These are phyloP conservation scores for Stephania japonica DNA, from an alignment of 164 flowering plant species.

Conservation along the genomic window DNA sequence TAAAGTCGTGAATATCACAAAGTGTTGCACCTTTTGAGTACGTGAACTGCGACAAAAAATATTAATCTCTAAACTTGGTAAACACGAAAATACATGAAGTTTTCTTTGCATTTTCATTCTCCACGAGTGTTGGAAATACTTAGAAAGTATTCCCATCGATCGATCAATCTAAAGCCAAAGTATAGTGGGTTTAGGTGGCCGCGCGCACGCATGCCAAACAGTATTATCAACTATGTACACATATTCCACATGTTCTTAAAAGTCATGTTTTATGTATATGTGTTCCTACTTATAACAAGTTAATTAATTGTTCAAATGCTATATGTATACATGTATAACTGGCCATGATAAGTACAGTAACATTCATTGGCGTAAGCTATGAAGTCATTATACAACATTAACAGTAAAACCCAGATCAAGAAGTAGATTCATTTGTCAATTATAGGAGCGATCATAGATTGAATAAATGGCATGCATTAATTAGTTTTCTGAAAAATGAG, in stretches of 20 bases:
- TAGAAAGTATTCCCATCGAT: neutral
- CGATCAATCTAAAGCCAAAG: too few relatives aligned
- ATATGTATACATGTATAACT: neutral
- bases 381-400: neutral
- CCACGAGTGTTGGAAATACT: neutral
- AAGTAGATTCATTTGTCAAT: too few relatives aligned
- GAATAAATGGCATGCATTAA: neutral
- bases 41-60: too few relatives aligned
- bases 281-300: neutral
- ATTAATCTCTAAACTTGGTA: too few relatives aligned
- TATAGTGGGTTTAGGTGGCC: too few relatives aligned
- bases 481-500: neutral
- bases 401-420: too few relatives aligned
- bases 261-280: too few relatives aligned
- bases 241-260: too few relatives aligned
- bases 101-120: neutral
- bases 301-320: neutral
- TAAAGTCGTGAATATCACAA: conserved; percentile 1
- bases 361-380: neutral
- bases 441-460: too few relatives aligned
- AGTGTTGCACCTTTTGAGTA: neutral
- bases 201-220: too few relatives aligned
- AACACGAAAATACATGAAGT: neutral
- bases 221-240: too few relatives aligned
- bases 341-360: too few relatives aligned